Base-by-base conservation (phyloP, 805 yeast genomes). In the Candida dajiaensis region DNA sequence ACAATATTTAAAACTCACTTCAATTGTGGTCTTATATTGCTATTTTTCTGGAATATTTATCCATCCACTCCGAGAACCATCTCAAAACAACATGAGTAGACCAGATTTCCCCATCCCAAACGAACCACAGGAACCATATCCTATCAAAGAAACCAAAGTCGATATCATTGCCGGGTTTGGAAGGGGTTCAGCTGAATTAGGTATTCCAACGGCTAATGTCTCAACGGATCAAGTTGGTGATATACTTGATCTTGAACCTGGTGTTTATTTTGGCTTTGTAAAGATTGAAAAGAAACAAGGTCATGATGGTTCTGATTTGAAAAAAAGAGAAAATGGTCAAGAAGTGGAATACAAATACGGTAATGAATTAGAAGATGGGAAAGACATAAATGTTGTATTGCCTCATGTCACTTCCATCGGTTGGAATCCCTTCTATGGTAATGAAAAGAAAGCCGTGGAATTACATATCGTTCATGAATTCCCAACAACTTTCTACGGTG, bases 401-500 rank as follows among this genome's bases (percentile, higher is more conserved):
- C 97, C 97, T 0, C 89, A 89, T 83, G 99, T 94, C 9, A 84
- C 92, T 87, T 87, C 96, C 9, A 74, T 94, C 18, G 99, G 99
- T 1, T 88, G 89, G 86, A 94, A 94, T 61, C 98, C 99, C 35
- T 92, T 83, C 62, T 94, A 80, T 68, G 77, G 81, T 22, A 90
- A 94, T 65, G 72, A 78, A 42, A 76, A 77, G 55, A 88, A 87
- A 66, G 82, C 96, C 0, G 95, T 94, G 4, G 95, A 94, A 58
- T 71, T 94, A 20, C 97, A 94, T 64, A 76, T 94, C 6, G 72
- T 94, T 45, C 95, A 89, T 66, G 67, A 81, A 38, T 94, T 89
- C 58, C 52, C 60, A 0, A 58, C 69, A 11, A 72, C 77, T 51
- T 94, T 94, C 62, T 94, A 94, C 58, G 99, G 99, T 5, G 92